Evolutionary conservation across 1,284 basidiomycete species (phyloP).

Genomic region (Neolentinus lepideus): DNA sequence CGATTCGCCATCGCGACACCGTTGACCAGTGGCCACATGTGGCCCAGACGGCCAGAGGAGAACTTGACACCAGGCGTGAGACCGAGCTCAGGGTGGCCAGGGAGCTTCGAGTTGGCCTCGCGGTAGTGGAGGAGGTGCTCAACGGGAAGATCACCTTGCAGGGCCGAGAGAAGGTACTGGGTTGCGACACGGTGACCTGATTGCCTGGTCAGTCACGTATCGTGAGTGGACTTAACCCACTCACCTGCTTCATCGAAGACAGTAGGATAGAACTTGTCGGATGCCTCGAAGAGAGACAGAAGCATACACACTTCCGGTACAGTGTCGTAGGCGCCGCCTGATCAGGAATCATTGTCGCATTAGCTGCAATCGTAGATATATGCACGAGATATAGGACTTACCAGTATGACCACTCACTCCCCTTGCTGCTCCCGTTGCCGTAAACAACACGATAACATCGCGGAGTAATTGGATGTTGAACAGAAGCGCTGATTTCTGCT

Average conservation of each 20-base stretch:
- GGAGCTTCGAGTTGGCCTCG: slow-evolving; percentile 76
- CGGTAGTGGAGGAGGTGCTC: slow-evolving; percentile 80
- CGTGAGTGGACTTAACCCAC: slow-evolving; percentile 13
- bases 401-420: slow-evolving; percentile 82
- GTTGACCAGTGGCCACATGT: slow-evolving; percentile 80
- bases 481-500: slow-evolving; percentile 52
- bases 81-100: slow-evolving; percentile 81
- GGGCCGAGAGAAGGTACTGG: slow-evolving; percentile 73
- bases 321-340: slow-evolving; percentile 80
- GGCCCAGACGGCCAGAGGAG: slow-evolving; percentile 79
- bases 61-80: slow-evolving; percentile 84
- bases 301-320: slow-evolving; percentile 77
- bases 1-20: slow-evolving; percentile 75
- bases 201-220: neutral
- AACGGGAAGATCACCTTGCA: slow-evolving; percentile 63
- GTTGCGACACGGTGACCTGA: slow-evolving; percentile 84
- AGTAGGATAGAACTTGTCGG: slow-evolving; percentile 55
- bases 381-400: slow-evolving; percentile 15
- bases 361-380: neutral
- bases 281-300: slow-evolving; percentile 60
- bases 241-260: slow-evolving; percentile 75
- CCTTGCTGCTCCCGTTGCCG: slow-evolving; percentile 72
- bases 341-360: neutral
- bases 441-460: slow-evolving; percentile 79
- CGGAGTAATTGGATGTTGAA: slow-evolving; percentile 73